Evolutionary conservation across 192 early-diverging fungal genomes (phyloP).

Genomic region (Coemansia sp.): DNA sequence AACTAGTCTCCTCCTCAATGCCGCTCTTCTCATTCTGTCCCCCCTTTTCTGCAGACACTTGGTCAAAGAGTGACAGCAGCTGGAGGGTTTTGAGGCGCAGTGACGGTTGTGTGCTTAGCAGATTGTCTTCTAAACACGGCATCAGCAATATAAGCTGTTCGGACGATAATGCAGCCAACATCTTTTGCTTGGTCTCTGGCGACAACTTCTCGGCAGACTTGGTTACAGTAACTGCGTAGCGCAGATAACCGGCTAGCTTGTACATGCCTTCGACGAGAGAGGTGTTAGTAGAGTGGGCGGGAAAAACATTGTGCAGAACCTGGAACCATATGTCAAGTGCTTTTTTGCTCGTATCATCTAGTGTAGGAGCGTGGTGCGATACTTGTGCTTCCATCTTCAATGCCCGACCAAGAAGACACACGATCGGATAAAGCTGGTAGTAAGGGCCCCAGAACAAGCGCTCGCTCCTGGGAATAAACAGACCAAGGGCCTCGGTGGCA

Average conservation of each 20-base stretch:
- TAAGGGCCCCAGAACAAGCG: slow-evolving; percentile 46
- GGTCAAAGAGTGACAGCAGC: slow-evolving; percentile 72
- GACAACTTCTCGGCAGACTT: background rate
- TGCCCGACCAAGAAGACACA: slow-evolving; percentile 39
- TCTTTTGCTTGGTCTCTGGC: slow-evolving; percentile 8
- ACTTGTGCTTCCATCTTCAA: slow-evolving; percentile 24
- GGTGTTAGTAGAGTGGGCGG: slow-evolving; percentile 26
- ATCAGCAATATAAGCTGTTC: slow-evolving; percentile 25
- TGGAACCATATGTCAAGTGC: slow-evolving; percentile 26
- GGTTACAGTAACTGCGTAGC: slow-evolving; percentile 4
- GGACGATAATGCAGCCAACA: slow-evolving; percentile 24
- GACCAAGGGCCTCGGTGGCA: slow-evolving; percentile 30
- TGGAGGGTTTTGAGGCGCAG: slow-evolving; percentile 64
- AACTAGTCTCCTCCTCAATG: slow-evolving; percentile 24
- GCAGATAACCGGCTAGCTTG: slow-evolving; percentile 27
- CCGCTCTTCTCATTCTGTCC: slow-evolving; percentile 15
- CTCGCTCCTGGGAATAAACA: slow-evolving; percentile 13
- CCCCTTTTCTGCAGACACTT: slow-evolving; percentile 51
- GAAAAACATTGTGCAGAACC: slow-evolving; percentile 17
- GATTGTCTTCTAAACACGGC: slow-evolving; percentile 38
- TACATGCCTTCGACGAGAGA: slow-evolving; percentile 30
- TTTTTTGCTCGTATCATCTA: background rate
- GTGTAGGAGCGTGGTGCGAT: slow-evolving; percentile 14
- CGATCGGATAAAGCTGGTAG: slow-evolving; percentile 36
- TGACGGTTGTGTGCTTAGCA: slow-evolving; percentile 37